Evolutionary conservation across 768 basidiomycete genomes (phyloP).

Genomic region (Heimioporus sp.): DNA sequence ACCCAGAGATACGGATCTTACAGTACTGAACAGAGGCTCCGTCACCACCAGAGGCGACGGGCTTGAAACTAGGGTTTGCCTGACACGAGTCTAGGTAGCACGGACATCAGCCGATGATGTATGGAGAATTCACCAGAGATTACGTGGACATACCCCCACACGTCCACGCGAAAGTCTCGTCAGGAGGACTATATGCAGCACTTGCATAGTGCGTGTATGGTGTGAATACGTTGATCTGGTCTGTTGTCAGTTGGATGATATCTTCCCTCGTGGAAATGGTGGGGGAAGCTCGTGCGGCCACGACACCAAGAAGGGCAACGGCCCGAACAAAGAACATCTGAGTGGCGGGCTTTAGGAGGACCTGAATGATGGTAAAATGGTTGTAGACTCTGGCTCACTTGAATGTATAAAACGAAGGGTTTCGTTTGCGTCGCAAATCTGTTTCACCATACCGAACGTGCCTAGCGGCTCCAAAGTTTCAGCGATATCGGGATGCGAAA

Average conservation of each 20-base stretch:
- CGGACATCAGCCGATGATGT: too few species aligned
- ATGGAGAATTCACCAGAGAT: too few species aligned
- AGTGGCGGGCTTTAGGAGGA: too few species aligned
- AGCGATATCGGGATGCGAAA: too few species aligned
- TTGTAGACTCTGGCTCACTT: too few species aligned
- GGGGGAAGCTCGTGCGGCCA: conserved; percentile 14
- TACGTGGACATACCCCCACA: conserved; percentile 44
- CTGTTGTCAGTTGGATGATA: conserved; percentile 35
- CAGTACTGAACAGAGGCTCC: conserved; percentile 40
- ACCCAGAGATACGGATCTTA: conserved; percentile 12
- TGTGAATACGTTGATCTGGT: conserved; percentile 41
- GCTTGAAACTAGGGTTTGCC: conserved; percentile 41
- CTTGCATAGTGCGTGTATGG: conserved; percentile 50
- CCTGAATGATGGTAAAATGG: too few species aligned
- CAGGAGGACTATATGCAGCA: conserved; percentile 45
- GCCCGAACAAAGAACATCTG: conserved; percentile 7
- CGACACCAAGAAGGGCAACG: conserved; percentile 5
- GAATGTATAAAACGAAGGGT: too few species aligned
- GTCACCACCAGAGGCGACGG: conserved; percentile 45
- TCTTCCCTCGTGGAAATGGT: conserved; percentile 30
- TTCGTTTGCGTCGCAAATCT: too few species aligned
- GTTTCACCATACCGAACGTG: too few species aligned
- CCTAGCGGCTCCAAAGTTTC: too few species aligned
- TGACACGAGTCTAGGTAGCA: conserved; percentile 33
- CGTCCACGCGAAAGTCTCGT: conserved; percentile 41